Conservation (phyloP, 1,139 yeast species). For the Candida pseudoviswanathii region DNA sequence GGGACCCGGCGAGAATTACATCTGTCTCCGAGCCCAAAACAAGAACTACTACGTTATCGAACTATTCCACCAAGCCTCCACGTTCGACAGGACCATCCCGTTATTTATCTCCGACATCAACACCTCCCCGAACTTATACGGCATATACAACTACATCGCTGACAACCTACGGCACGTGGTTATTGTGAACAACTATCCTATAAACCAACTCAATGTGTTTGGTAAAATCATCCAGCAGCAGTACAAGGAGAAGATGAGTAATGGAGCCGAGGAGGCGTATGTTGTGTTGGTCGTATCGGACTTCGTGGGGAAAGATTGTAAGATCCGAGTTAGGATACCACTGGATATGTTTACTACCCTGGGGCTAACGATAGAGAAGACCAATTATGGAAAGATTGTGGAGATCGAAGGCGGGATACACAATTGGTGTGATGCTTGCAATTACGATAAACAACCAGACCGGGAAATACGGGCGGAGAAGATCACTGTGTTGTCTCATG, state of each 20-base stretch:
- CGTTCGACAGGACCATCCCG: slow-evolving; percentile 16
- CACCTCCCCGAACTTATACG: slow-evolving; percentile 10
- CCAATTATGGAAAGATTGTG: slow-evolving; percentile 20
- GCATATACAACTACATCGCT: slow-evolving; percentile 16
- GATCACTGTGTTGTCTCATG: neutral
- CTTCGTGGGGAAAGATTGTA: slow-evolving; percentile 16
- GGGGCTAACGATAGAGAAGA: slow-evolving; percentile 14
- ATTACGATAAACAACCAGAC: neutral
- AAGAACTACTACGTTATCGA: slow-evolving; percentile 20
- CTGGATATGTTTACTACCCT: slow-evolving; percentile 12
- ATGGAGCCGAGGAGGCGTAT: slow-evolving; percentile 7
- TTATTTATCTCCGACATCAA: slow-evolving; percentile 20
- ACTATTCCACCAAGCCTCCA: slow-evolving; percentile 20
- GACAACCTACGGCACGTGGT: slow-evolving; percentile 14
- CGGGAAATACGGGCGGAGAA: neutral
- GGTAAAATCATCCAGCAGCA: slow-evolving; percentile 21
- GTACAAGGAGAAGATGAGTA: slow-evolving; percentile 10
- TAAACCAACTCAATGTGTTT: slow-evolving; percentile 15
- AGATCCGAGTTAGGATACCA: slow-evolving; percentile 14
- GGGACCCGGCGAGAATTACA: slow-evolving; percentile 21
- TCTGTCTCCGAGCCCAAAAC: slow-evolving; percentile 15
- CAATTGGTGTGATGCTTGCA: neutral
- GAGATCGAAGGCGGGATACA: slow-evolving; percentile 16
- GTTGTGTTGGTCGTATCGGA: slow-evolving; percentile 19
- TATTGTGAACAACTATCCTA: slow-evolving; percentile 22